Conservation (phyloP, 257 asterid genomes). For the Nemophila menziesii region DNA sequence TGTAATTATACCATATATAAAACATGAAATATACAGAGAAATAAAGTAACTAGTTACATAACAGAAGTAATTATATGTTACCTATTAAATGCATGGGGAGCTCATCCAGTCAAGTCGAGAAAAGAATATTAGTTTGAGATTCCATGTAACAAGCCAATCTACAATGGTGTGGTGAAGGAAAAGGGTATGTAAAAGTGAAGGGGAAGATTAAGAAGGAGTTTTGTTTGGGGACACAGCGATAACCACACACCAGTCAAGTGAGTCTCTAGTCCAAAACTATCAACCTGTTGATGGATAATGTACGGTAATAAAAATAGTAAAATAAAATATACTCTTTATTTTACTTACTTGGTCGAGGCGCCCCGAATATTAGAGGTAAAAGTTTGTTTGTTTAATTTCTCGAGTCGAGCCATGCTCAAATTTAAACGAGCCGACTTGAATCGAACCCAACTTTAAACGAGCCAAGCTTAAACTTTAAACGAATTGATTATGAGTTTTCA, state of each 20-base stretch:
- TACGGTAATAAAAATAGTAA: not conserved
- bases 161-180: not conserved
- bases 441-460: no score
- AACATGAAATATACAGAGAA: no score
- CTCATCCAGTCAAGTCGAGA: conserved; percentile 61
- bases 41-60: not conserved
- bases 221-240: conserved; percentile 7
- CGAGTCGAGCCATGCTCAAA: no score
- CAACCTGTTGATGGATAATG: conserved; percentile 2
- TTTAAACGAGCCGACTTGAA: no score
- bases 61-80: conserved; percentile 9
- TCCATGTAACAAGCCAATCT: conserved; percentile 7
- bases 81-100: conserved; percentile 93
- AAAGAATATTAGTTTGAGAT: conserved; percentile 13
- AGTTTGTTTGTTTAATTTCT: no score
- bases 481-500: no score
- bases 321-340: no score
- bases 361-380: no score
- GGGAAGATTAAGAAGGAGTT: conserved; percentile 1
- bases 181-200: not conserved
- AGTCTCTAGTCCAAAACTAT: not conserved
- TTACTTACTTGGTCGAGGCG: no score
- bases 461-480: no score
- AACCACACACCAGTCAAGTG: conserved; percentile 20
- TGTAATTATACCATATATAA: no score